These are phyloP conservation scores for Silybum marianum DNA, from an alignment of 129 eudicot genomes.

Conservation along the genomic window DNA sequence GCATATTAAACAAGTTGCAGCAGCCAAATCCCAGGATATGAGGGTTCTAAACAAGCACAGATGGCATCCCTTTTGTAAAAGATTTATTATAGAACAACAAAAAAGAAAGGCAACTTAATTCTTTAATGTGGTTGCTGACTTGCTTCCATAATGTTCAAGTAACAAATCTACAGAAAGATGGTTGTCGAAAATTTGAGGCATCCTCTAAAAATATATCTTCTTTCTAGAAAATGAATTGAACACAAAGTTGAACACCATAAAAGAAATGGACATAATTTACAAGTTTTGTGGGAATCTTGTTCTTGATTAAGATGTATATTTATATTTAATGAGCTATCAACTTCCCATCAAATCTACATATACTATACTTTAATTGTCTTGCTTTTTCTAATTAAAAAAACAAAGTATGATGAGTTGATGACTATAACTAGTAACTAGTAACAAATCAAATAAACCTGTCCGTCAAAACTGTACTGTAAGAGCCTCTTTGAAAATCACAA, in stretches of 20 bases:
- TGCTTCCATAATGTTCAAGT: not conserved
- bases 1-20: too few species aligned
- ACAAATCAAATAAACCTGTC: conserved; percentile 5
- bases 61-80: not conserved
- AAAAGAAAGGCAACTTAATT: not conserved
- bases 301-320: conserved; percentile 5
- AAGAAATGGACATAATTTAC: not conserved
- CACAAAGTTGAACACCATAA: not conserved
- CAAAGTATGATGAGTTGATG: conserved; percentile 16
- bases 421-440: not conserved
- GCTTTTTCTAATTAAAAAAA: conserved; percentile 9
- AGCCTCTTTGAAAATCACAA: conserved; percentile 17
- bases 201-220: not conserved
- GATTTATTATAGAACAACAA: not conserved
- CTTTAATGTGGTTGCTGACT: not conserved
- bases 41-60: too few species aligned
- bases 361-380: not conserved
- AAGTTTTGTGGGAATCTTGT: not conserved
- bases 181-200: not conserved
- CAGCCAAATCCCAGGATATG: too few species aligned
- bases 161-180: not conserved
- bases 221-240: not conserved
- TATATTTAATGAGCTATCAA: not conserved
- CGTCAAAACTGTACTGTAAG: not conserved
- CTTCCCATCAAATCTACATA: not conserved